Conservation (phyloP, 2,329 filamentous ascomycete species). For the Leptographium lundbergii region DNA sequence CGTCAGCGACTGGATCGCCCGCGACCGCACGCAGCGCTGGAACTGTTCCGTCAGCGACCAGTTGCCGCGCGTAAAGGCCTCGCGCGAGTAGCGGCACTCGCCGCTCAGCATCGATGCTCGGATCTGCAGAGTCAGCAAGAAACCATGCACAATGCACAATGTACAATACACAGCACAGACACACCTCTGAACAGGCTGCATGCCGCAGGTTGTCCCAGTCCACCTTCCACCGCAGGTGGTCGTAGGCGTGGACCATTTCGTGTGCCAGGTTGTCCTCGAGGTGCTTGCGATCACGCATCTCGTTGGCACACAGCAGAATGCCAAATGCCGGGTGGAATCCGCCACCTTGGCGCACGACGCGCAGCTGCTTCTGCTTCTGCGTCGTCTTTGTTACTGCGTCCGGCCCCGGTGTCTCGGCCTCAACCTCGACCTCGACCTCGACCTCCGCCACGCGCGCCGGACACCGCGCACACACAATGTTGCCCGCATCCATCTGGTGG, state of each 20-base stretch:
- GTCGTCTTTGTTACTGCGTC: background rate
- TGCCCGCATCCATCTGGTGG: slow-evolving; percentile 49
- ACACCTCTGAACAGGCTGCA: slow-evolving; percentile 85
- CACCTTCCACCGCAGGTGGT: slow-evolving; percentile 83
- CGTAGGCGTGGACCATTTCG: slow-evolving; percentile 97
- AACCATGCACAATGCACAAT: background rate
- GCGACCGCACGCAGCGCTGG: slow-evolving; percentile 75
- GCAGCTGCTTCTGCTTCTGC: slow-evolving; percentile 10
- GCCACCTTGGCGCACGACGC: slow-evolving; percentile 54
- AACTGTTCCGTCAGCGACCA: slow-evolving; percentile 86
- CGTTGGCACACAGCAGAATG: slow-evolving; percentile 86
- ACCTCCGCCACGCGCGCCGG: slow-evolving; percentile 39
- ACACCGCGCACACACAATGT: slow-evolving; percentile 76
- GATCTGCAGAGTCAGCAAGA: slow-evolving; percentile 44
- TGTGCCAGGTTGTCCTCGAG: slow-evolving; percentile 90
- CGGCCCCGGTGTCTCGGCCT: background rate
- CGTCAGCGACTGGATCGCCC: slow-evolving; percentile 70
- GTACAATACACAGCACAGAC: slow-evolving; percentile 11
- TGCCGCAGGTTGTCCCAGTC: slow-evolving; percentile 73
- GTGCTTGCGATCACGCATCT: slow-evolving; percentile 66
- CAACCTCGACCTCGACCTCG: slow-evolving; percentile 24
- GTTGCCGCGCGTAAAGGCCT: slow-evolving; percentile 74
- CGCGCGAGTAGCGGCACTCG: slow-evolving; percentile 81
- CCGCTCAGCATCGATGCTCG: slow-evolving; percentile 85
- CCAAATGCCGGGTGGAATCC: slow-evolving; percentile 81